Base-by-base conservation (phyloP, 371 early-diverging fungal species). In the Capniomyces stellatus region DNA sequence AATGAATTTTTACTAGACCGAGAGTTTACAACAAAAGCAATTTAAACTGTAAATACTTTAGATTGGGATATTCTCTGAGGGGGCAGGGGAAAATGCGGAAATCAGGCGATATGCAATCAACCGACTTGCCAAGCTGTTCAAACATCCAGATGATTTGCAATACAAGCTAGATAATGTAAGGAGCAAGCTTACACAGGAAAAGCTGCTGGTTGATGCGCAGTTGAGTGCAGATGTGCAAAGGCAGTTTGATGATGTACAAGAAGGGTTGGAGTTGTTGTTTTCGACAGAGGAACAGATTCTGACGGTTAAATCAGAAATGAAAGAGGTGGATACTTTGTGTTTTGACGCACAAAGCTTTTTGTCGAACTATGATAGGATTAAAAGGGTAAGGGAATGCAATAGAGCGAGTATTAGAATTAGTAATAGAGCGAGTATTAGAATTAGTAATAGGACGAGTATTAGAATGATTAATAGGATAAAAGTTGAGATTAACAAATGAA, bases 161-260 rank as follows among this genome's bases (percentile, higher is more conserved):
- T 80, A 77, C 64, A 89, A 88, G 65, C 77, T 92, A 8, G 76
- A 74, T 23, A 74, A 78, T 2, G 58, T 91, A 22, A 79, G 82
- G 42, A 77, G 82, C 46, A 87, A 87, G 61, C 71, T 91, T 35
- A 77, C 81, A 1, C 79, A 82, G 54, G 97, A 96, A 70, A 89
- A 91, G 64, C 86, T 89, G 1, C 76, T 83, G 13, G 81, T 92
- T 24, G 95, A 96, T 64, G 92, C 93, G 22, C 95, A 94, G 62
- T 77, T 96, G 30, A 90, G 87, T 60, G 83, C 89, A 2, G 89
- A 85, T 19, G 89, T 89, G 43, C 92, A 93, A 67, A 69, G 79
- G 35, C 92, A 90, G 64, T 78, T 94, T 43, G 92, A 91, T 67
- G 88, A 87, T 58, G 83, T 87, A 8, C 85, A 86, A 59, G 79